Evolutionary conservation across 352 stramenopile species (phyloP), one percentile per base, ranked within the genome.

Genomic region (Globisporangium perplexum): DNA sequence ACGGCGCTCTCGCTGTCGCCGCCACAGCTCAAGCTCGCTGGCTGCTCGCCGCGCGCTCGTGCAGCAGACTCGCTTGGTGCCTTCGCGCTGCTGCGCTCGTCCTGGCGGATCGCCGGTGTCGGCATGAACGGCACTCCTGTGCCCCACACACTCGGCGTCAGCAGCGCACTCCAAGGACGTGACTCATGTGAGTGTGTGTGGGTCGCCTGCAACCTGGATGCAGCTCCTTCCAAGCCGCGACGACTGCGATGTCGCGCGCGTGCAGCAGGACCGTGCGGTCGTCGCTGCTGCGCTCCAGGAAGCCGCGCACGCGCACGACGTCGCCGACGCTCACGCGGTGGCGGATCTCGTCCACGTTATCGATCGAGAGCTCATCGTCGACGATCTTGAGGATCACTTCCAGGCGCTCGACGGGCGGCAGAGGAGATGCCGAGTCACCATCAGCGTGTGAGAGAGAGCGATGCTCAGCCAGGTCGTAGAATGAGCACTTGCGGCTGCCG

Each of bases 311-410:
- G 15, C 71, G 74, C 28, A 90, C 74, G 47, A 88, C 60, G 45
- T 93, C 83, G 5, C 83, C 83, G 26, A 90, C 64, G 43, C 80
- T 88, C 48, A 90, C 49, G 55, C 57, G 35, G 45, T 83, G 71
- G 47, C 79, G 73, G 38, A 93, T 79, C n/a, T 53, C 52, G 18
- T 90, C 76, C 12, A 93, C 57, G 6, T 88, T 51, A 18, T 88
- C 83, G 14, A 68, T 62, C 7, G 77, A 81, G 30, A 93, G 66
- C 57, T 87, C 71, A 36, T 65, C 60, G 33, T 83, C 68, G 26
- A 88, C 81, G 60, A 90, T 81, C 55, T 92, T 92, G 47, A 92
- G 63, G 24, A 92, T 79, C 42, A 89, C 77, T 57, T 92, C 82
- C 28, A 92, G 47, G 22, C 74, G 74, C 53, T 85, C 53, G 22